Base-by-base conservation (phyloP, 495 filamentous ascomycete species). In the Tuber umbilicatum region DNA sequence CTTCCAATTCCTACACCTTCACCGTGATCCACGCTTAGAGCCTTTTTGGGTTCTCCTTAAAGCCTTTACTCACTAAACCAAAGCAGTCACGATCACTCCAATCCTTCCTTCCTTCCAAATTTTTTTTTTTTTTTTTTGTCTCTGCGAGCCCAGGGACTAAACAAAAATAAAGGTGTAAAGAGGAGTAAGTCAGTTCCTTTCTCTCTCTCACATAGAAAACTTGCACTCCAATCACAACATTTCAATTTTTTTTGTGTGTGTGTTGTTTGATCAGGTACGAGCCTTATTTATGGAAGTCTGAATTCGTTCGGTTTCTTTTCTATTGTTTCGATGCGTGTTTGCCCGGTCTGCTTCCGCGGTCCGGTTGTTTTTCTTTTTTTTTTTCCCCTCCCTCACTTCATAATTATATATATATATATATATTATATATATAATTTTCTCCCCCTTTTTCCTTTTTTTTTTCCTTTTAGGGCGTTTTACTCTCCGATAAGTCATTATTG, bases 81-180 rank as follows among this genome's bases (percentile, higher is more conserved):
- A 73, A 79, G 77, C 77, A 79, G 77, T 79, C 77, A 79, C 77
- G 77, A 74, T 78, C 76, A 79, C 77, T 79, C 75, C 77, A 79
- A 75, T 71, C 71, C 75, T 64, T 71, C n/a, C 45, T 64, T 69
- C 67, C 47, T 64, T 69, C 55, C 31, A 60, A n/a, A 23, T 50
- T n/a, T 27, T 64, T 23, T 17, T 19, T 12, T 35, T 64, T 35
- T 35, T 35, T 64, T 64, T 64, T 64, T 35, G 31, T 27, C 75
- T 78, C 69, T 78, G 74, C 50, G 72, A 68, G 68, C 41, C 50
- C 64, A 72, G 71, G 76, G 73, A 77, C 64, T 38, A 72, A 78
- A 69, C 75, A 19, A 43, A 55, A 71, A 69, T 70, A 70, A 67
- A 37, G 77, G 73, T 78, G 64, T 60, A 72, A 60, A 69, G 68